Conservation (phyloP, 2,329 filamentous ascomycete species). For the Penicillium crustosum region DNA sequence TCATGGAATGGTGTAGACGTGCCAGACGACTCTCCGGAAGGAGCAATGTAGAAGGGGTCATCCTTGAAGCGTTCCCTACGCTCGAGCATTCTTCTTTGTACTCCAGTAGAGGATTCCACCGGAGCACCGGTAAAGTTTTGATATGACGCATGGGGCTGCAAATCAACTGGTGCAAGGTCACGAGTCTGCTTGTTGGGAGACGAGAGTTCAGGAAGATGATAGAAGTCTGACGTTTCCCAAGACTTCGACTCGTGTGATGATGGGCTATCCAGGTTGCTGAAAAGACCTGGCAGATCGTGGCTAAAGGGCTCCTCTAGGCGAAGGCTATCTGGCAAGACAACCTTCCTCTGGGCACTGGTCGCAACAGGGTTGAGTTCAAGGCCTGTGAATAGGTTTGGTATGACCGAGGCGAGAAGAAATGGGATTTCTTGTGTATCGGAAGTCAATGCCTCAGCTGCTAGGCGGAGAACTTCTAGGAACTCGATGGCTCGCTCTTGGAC, state of each 20-base stretch:
- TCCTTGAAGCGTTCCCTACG: conserved; percentile 80
- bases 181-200: conserved; percentile 20
- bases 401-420: conserved; percentile 81
- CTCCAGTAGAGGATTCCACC: conserved; percentile 70
- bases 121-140: conserved; percentile 29
- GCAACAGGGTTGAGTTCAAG: conserved; percentile 93
- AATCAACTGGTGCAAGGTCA: conserved; percentile 22
- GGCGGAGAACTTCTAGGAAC: conserved; percentile 82
- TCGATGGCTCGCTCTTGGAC: conserved; percentile 94
- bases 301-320: conserved; percentile 84
- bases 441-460: conserved; percentile 73
- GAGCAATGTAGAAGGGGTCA: conserved; percentile 89
- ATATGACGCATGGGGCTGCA: conserved; percentile 36
- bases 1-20: conserved; percentile 76
- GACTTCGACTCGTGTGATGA: conserved; percentile 22
- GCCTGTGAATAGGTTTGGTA: conserved; percentile 82
- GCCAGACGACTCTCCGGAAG: conserved; percentile 54
- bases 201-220: conserved; percentile 35
- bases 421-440: conserved; percentile 61
- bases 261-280: conserved; percentile 57
- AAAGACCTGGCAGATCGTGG: conserved; percentile 64
- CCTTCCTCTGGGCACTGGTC: conserved; percentile 75
- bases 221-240: conserved; percentile 34
- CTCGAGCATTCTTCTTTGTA: conserved; percentile 73
- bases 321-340: conserved; percentile 73